phyloP scores from a whole-genome alignment of 768 basidiomycete species.

The Postia placenta region DNA sequence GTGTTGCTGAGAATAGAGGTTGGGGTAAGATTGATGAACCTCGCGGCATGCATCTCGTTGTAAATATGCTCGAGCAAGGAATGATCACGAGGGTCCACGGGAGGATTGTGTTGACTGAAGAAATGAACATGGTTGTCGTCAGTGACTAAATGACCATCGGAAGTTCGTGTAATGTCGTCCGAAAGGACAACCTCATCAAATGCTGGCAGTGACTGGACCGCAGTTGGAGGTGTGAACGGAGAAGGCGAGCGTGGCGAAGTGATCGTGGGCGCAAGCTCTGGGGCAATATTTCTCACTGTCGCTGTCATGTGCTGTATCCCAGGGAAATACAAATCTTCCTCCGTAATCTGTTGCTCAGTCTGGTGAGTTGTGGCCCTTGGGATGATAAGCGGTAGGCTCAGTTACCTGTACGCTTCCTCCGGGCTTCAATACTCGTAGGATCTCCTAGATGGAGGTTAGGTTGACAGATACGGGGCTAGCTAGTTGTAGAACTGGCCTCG shows the following conservation, averaged over 20 bases:
- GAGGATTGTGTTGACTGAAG: constrained; percentile 9
- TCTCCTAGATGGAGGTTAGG: constrained; percentile 33
- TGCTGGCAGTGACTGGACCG: no score
- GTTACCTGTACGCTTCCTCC: constrained; percentile 70
- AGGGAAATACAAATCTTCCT: constrained; percentile 73
- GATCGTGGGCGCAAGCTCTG: no score
- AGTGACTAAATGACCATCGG: no score
- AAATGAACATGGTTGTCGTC: not conserved
- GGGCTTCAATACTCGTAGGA: constrained; percentile 65
- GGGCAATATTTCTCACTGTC: no score
- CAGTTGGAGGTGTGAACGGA: no score
- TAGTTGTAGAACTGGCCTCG: constrained; percentile 38
- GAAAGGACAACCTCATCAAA: no score
- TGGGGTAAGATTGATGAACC: constrained; percentile 65
- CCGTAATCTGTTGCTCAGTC: constrained; percentile 43
- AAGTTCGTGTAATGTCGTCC: no score
- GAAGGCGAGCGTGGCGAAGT: no score
- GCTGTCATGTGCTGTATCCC: no score
- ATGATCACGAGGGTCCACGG: constrained; percentile 62
- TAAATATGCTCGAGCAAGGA: constrained; percentile 58
- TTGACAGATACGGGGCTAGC: no score
- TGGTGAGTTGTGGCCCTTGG: not conserved
- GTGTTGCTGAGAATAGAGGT: constrained; percentile 53
- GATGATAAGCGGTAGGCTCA: no score
- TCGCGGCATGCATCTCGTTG: constrained; percentile 56